phyloP scores from a whole-genome alignment of 1,284 basidiomycete species.

The Boletus subluridellus region DNA sequence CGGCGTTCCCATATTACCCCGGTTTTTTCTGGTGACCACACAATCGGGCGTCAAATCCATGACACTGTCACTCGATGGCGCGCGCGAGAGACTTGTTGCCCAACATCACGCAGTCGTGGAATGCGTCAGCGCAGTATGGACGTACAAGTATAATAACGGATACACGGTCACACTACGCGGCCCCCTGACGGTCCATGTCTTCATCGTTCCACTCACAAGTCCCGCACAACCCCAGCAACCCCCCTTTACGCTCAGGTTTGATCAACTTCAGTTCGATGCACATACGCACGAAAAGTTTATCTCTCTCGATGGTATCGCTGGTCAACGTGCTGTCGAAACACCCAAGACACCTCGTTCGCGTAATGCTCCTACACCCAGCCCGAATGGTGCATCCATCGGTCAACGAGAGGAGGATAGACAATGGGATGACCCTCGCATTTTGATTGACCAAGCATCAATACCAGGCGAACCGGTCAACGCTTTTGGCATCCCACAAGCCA shows the following conservation, averaged over 20 bases:
- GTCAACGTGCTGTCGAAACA: conserved; percentile 41
- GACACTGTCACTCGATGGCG: conserved; percentile 67
- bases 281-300: conserved; percentile 67
- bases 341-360: conserved; percentile 41
- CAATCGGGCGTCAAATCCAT: conserved; percentile 78
- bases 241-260: conserved; percentile 51
- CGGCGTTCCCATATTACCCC: conserved; percentile 68
- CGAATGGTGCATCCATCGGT: conserved; percentile 30
- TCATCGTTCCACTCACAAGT: conserved; percentile 37
- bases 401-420: conserved; percentile 48
- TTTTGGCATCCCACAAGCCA: conserved; percentile 79
- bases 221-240: conserved; percentile 23
- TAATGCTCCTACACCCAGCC: conserved; percentile 41
- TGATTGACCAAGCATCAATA: conserved; percentile 57
- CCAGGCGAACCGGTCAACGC: conserved; percentile 78
- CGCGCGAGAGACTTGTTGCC: conserved; percentile 54
- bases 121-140: conserved; percentile 68
- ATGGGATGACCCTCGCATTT: conserved; percentile 58
- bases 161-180: conserved; percentile 71
- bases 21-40: conserved; percentile 75
- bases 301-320: conserved; percentile 54
- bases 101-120: conserved; percentile 59
- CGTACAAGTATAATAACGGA: conserved; percentile 69
- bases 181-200: conserved; percentile 60
- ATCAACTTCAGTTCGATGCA: conserved; percentile 67